Evolutionary conservation across 2,329 filamentous ascomycete species (phyloP), one percentile per base, ranked within the genome.

Genomic region (Neofusicoccum kwambonambiense): DNA sequence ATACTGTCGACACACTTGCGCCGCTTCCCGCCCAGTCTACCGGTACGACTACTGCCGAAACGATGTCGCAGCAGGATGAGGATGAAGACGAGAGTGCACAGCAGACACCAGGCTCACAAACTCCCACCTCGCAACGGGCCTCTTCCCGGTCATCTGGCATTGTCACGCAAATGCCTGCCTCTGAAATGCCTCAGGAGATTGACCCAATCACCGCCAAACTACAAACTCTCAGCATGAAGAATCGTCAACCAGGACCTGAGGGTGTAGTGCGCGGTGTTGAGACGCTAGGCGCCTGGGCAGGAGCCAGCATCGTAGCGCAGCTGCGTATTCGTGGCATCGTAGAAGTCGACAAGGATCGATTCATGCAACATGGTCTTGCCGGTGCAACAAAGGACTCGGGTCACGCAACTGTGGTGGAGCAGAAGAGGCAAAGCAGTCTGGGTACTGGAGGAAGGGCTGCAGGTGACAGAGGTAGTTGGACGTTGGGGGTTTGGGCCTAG

Each of bases 231-330:
- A 67, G 82, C 71, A 73, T 80, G 12, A 80, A 71, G 63, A 13
- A 80, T 78, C 69, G 79, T 69, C 75, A 2, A 62, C 77, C 73
- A 4, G 67, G 74, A 4, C 72, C 86, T 1, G 84, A 86, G 44
- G 89, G 89, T 2, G 78, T 82, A 34, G 79, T 93, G 44, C 83
- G 90, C 31, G 88, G 84, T 2, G 79, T 92, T 1, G 87, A 91
- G 67, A 88, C 88, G 0, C 77, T 93, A 1, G 91, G 91, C 0
- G 80, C 90, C 1, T 94, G 90, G 90, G 84, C 86, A 19, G 91
- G 91, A 11, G 90, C 87, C 3, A 92, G 90, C 73, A 73, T 94
- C 62, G 78, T 90, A 17, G 85, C 88, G 2, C 86, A 89, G 68
- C 79, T 93, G 65, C 89, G 89, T 64, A 82, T 92, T 3, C 85